Conservation (phyloP, 352 stramenopile species). For the Pythium scleroteichum region DNA sequence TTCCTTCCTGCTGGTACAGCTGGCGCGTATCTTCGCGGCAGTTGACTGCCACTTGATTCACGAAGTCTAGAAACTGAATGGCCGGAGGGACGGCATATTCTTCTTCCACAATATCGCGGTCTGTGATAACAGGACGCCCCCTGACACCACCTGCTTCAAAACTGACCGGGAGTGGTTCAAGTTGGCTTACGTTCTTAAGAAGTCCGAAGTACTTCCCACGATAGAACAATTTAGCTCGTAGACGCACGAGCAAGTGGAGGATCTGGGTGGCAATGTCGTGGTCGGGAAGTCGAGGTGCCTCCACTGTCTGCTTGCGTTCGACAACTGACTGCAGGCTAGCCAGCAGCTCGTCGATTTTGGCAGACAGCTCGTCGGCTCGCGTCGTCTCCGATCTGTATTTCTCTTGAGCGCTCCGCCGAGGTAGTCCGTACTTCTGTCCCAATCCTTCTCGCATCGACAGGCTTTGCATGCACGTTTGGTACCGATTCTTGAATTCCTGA, state of each 20-base stretch:
- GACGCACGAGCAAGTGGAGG: slow-evolving; percentile 44
- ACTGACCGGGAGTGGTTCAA: slow-evolving; percentile 38
- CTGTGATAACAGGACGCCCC: slow-evolving; percentile 29
- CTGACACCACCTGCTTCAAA: slow-evolving; percentile 33
- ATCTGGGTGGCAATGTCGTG: slow-evolving; percentile 27
- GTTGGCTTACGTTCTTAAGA: slow-evolving; percentile 52
- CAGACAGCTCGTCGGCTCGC: slow-evolving; percentile 66
- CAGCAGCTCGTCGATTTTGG: slow-evolving; percentile 67
- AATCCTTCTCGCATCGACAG: slow-evolving; percentile 89
- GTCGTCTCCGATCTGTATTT: slow-evolving; percentile 81
- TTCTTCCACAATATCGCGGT: slow-evolving; percentile 49
- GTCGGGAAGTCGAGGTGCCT: slow-evolving; percentile 10
- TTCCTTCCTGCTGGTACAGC: slow-evolving; percentile 62
- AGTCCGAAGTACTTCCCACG: slow-evolving; percentile 65
- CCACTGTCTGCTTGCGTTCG: slow-evolving; percentile 20
- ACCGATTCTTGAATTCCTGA: slow-evolving; percentile 63
- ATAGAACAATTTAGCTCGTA: slow-evolving; percentile 61
- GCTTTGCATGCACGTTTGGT: slow-evolving; percentile 71
- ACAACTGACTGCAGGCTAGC: slow-evolving; percentile 46
- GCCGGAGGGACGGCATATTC: slow-evolving; percentile 25
- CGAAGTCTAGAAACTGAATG: slow-evolving; percentile 52
- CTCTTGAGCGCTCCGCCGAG: slow-evolving; percentile 82
- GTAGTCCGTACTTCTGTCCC: slow-evolving; percentile 87
- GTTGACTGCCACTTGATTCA: slow-evolving; percentile 49
- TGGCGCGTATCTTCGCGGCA: slow-evolving; percentile 59